Base-by-base conservation (phyloP, 768 basidiomycete species). In the Suillus subaureus region DNA sequence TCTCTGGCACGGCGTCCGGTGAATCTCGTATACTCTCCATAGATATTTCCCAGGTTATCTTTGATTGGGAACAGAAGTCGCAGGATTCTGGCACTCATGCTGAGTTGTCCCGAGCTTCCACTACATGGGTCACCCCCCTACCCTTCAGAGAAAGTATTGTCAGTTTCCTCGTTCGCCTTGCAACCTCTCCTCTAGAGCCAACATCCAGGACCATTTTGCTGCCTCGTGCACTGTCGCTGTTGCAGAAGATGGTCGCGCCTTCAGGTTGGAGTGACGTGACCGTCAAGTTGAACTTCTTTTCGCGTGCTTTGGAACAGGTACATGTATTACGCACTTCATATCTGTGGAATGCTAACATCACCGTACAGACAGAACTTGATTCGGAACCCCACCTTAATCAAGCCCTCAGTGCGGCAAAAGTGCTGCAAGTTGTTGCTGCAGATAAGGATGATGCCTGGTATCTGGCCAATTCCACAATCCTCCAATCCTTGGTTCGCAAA, bases 91-190 rank as follows among this genome's bases (percentile, higher is more conserved):
- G 75, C 62, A 64, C 66, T 2, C 74, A 68, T 28, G 52, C 70
- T n/a, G 76, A 78, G 28, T 67, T 66, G n/a, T 69, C 61, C 39
- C 66, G 47, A 77, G 78, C 55, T 67, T 74, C 55, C 63, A 72
- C 42, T 6, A 26, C 61, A 4, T 96, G 94, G 93, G 76, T 85
- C 26, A 93, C 92, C 0, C 94, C 96, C 3, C 79, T 92, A 35
- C 83, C 84, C 26, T 88, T 94, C 64, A 87, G 94, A 35, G 97
- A 99, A 78, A 90, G 90, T 66, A 92, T 97, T 79, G 91, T 98
- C 68, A 96, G 94, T 80, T 97, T 96, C 77, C 85, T 99, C 40
- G 89, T 99, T n/a, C 90, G 97, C 56, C 83, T 99, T 55, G 89
- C 93, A 11, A 93, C 93, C 18, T 84, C 86, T 37, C 78, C 84